Evolutionary conservation across 257 asterid species (phyloP).

Genomic region (Solanum tacnaense): DNA sequence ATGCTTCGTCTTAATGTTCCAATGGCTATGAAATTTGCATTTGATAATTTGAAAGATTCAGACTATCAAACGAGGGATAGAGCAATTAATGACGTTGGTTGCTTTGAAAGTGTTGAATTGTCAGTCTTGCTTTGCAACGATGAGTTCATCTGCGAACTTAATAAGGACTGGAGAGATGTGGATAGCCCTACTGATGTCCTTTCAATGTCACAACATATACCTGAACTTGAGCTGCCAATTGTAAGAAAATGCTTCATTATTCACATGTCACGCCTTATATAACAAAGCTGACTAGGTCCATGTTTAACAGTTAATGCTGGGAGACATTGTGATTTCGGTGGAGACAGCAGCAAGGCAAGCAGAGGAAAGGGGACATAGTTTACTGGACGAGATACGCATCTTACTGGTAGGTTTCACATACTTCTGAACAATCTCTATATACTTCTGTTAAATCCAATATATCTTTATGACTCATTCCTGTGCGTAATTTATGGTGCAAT

Average conservation of each 20-base stretch:
- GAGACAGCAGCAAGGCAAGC: conserved; percentile 99
- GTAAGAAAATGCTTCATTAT: conserved; percentile 34
- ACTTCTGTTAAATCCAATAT: background rate
- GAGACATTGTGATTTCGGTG: conserved; percentile 85
- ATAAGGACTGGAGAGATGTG: conserved; percentile 95
- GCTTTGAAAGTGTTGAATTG: conserved; percentile 73
- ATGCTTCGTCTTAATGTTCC: conserved; percentile 91
- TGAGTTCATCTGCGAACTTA: conserved; percentile 66
- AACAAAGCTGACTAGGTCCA: conserved; percentile 16
- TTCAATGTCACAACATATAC: conserved; percentile 95
- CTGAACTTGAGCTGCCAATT: conserved; percentile 75
- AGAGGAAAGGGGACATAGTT: conserved; percentile 80
- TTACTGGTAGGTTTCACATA: conserved; percentile 54
- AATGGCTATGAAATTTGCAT: conserved; percentile 80
- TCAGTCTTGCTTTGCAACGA: conserved; percentile 93
- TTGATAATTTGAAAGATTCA: conserved; percentile 50
- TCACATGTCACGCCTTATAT: background rate
- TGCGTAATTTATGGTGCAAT: background rate
- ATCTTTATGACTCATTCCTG: background rate
- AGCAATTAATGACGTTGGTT: conserved; percentile 49
- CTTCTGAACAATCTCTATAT: background rate
- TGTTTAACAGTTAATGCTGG: conserved; percentile 78
- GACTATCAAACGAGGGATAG: conserved; percentile 59
- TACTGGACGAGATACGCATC: conserved; percentile 92
- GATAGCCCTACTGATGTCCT: conserved; percentile 93